Conservation (phyloP, 805 yeast genomes). For the Metschnikowia henanensis region DNA sequence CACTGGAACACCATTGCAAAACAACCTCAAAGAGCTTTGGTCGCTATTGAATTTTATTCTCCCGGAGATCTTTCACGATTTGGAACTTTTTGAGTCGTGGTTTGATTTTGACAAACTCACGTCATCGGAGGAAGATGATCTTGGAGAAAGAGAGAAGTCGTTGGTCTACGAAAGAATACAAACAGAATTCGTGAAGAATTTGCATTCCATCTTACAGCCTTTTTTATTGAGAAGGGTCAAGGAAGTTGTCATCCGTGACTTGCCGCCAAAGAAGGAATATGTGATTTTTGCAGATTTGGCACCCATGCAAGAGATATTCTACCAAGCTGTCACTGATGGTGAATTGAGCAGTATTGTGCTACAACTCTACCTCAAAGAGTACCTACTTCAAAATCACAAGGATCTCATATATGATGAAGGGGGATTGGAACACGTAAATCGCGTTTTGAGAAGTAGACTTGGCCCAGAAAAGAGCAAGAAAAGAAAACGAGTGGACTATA, state of each 20-base stretch:
- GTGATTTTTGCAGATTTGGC: constrained; percentile 73
- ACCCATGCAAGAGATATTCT: constrained; percentile 60
- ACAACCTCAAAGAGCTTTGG: constrained; percentile 90
- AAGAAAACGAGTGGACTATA: constrained; percentile 4
- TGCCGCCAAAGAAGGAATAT: constrained; percentile 92
- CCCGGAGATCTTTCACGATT: constrained; percentile 91
- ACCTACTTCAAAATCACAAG: constrained; percentile 41
- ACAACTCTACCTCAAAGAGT: constrained; percentile 51
- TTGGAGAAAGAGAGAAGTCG: constrained; percentile 42
- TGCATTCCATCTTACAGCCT: constrained; percentile 88
- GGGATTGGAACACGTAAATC: constrained; percentile 33
- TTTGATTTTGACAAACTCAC: constrained; percentile 71
- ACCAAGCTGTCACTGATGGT: constrained; percentile 49
- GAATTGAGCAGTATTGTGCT: constrained; percentile 45
- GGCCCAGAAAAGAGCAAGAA: constrained; percentile 11
- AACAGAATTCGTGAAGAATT: constrained; percentile 60
- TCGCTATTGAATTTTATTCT: constrained; percentile 84
- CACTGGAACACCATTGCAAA: constrained; percentile 97
- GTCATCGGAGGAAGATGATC: constrained; percentile 15
- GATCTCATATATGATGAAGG: constrained; percentile 17
- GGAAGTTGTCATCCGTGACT: constrained; percentile 57
- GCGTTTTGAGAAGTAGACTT: constrained; percentile 42
- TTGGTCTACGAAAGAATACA: constrained; percentile 56
- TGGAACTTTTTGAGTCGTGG: constrained; percentile 90
- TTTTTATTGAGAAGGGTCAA: constrained; percentile 83